Conservation (phyloP, 306 rosid genomes). For the Acacia crassicarpa region DNA sequence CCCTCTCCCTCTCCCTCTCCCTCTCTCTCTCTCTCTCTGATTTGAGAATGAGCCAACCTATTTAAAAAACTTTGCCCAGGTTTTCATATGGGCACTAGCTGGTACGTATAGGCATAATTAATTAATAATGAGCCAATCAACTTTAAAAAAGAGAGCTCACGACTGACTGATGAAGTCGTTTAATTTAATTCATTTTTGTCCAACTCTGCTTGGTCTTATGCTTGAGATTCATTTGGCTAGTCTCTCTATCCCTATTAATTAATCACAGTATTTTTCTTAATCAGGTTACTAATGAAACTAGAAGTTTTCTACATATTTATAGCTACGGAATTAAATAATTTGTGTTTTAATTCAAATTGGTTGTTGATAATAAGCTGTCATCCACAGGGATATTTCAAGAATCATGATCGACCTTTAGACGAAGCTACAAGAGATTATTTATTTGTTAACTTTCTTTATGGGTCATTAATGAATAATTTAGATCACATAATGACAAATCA, state of each 20-base stretch:
- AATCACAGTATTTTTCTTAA: background rate
- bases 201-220: slow-evolving; percentile 30
- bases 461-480: slow-evolving; percentile 33
- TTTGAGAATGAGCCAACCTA: background rate
- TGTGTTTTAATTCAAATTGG: slow-evolving; percentile 25
- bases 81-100: background rate
- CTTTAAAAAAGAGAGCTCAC: slow-evolving; percentile 14
- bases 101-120: background rate
- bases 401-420: slow-evolving; percentile 25
- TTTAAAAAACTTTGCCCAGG: background rate
- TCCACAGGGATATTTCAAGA: slow-evolving; percentile 35
- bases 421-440: slow-evolving; percentile 29
- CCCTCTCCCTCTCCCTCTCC: no score
- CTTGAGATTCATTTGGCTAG: background rate
- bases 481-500: slow-evolving; percentile 29
- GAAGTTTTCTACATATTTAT: slow-evolving; percentile 5
- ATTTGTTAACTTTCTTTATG: slow-evolving; percentile 5
- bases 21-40: no score
- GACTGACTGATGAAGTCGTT: slow-evolving; percentile 26
- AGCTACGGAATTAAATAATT: background rate
- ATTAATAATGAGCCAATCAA: background rate
- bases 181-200: slow-evolving; percentile 33
- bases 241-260: background rate
- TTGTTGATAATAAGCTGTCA: slow-evolving; percentile 51
- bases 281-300: slow-evolving; percentile 16